Conservation (phyloP, 768 basidiomycete species). For the Panellus pusillus region DNA sequence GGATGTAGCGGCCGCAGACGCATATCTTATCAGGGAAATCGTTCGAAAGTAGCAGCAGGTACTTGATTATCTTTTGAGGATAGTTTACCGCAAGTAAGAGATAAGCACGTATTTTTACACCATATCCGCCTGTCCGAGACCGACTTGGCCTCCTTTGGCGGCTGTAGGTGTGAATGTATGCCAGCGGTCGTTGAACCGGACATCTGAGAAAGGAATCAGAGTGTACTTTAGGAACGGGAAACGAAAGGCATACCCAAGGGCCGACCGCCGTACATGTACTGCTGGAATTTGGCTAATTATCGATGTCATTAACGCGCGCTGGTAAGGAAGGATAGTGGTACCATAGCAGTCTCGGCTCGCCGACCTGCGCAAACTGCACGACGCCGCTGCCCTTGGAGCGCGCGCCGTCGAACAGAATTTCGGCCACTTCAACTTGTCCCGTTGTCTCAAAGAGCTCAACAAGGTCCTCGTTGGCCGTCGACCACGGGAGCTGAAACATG, state of each 20-base stretch:
- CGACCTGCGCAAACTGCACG: constrained; percentile 86
- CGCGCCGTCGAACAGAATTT: constrained; percentile 90
- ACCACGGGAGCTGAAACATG: constrained; percentile 85
- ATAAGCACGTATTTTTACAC: constrained; percentile 12
- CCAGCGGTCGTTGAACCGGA: constrained; percentile 95
- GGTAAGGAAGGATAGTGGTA: constrained; percentile 33
- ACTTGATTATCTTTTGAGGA: no score
- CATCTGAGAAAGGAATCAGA: constrained; percentile 50
- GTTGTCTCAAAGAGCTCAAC: constrained; percentile 99
- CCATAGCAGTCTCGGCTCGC: constrained; percentile 94
- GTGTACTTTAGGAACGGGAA: not conserved
- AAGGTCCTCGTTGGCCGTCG: constrained; percentile 96
- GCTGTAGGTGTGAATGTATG: constrained; percentile 89
- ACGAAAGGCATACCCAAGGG: constrained; percentile 61
- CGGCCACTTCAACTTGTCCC: constrained; percentile 90
- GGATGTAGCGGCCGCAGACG: no score
- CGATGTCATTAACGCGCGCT: not conserved
- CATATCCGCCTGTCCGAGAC: constrained; percentile 62
- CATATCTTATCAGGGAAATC: no score
- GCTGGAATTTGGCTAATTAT: constrained; percentile 81
- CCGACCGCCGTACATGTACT: constrained; percentile 92
- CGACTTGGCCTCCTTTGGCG: constrained; percentile 84
- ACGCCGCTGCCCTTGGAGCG: constrained; percentile 95
- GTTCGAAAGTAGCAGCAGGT: no score
- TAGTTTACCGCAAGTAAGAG: no score